These are phyloP conservation scores for Yamadazyma olivae DNA, from an alignment of 805 yeast genomes.

Conservation along the genomic window DNA sequence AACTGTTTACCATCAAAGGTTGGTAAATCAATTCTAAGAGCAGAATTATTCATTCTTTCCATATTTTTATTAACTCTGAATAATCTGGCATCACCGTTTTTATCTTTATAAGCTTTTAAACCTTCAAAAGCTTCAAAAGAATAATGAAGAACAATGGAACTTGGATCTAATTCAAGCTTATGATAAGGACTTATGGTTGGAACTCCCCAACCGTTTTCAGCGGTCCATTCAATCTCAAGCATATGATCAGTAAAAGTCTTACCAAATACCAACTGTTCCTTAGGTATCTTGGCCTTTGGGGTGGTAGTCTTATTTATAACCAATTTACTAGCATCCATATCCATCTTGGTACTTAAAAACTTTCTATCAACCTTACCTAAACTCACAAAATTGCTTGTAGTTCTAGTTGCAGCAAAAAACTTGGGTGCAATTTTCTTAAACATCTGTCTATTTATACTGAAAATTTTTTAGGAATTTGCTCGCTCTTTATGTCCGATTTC, in stretches of 20 bases:
- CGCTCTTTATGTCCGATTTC: no score
- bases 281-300: conserved; percentile 35
- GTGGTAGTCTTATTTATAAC: conserved; percentile 33
- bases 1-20: conserved; percentile 77
- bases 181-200: conserved; percentile 89
- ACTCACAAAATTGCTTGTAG: no score
- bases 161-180: conserved; percentile 74
- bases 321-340: conserved; percentile 38
- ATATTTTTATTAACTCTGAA: conserved; percentile 92
- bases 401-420: no score
- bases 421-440: no score
- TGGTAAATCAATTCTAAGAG: conserved; percentile 87
- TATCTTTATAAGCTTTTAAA: conserved; percentile 79
- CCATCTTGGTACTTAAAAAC: conserved; percentile 2
- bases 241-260: conserved; percentile 80
- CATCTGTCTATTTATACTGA: conserved; percentile 3
- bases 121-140: conserved; percentile 96
- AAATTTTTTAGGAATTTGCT: no score
- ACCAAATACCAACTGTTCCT: conserved; percentile 41
- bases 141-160: conserved; percentile 88
- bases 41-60: conserved; percentile 86
- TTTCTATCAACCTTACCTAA: no score
- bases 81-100: conserved; percentile 64
- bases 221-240: conserved; percentile 82
- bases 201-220: conserved; percentile 76